Percentiles rank a stretch among this genome's conserved stretches.
These are phyloP conservation scores for Kuraishia capsulata DNA, from an alignment of 805 yeast genomes.

Conservation along the genomic window DNA sequence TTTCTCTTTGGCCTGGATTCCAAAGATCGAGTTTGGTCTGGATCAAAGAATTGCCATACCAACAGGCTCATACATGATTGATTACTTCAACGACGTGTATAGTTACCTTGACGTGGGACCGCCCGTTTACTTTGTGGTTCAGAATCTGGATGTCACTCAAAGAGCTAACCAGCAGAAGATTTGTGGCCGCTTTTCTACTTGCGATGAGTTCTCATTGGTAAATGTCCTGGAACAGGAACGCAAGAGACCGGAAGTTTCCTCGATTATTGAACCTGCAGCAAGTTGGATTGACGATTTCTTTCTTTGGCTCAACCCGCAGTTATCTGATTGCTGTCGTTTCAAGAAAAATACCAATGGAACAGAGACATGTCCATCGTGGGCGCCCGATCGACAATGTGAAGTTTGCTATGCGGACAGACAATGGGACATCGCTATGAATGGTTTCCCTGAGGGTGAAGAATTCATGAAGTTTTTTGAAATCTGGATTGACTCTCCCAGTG, in stretches of 20 bases:
- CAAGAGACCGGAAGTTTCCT: conserved; percentile 52
- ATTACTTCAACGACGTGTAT: conserved; percentile 72
- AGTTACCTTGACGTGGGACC: conserved; percentile 79
- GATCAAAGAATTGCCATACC: conserved; percentile 91
- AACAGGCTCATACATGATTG: conserved; percentile 66
- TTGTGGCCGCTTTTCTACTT: conserved; percentile 84
- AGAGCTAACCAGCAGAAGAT: conserved; percentile 58
- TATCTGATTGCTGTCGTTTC: conserved; percentile 79
- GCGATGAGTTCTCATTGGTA: conserved; percentile 69
- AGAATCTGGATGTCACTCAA: conserved; percentile 52
- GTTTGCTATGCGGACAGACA: conserved; percentile 57
- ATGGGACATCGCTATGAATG: conserved; percentile 70
- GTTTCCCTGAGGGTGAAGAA: conserved; percentile 64
- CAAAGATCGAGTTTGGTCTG: conserved; percentile 65
- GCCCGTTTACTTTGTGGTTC: conserved; percentile 81
- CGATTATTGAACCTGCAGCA: conserved; percentile 74
- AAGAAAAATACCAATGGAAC: conserved; percentile 37
- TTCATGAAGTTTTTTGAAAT: conserved; percentile 65
- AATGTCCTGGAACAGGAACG: conserved; percentile 83
- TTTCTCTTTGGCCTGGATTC: conserved; percentile 58
- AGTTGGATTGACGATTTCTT: conserved; percentile 92
- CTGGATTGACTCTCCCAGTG: conserved; percentile 78
- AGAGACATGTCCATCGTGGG: conserved; percentile 58
- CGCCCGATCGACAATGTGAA: conserved; percentile 64
- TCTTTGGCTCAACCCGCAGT: conserved; percentile 76